A percentile compares a stretch with the other conserved stretches of the same genome.
These are phyloP conservation scores for Lactuca saligna DNA, from an alignment of 129 eudicot genomes.

Conservation along the genomic window DNA sequence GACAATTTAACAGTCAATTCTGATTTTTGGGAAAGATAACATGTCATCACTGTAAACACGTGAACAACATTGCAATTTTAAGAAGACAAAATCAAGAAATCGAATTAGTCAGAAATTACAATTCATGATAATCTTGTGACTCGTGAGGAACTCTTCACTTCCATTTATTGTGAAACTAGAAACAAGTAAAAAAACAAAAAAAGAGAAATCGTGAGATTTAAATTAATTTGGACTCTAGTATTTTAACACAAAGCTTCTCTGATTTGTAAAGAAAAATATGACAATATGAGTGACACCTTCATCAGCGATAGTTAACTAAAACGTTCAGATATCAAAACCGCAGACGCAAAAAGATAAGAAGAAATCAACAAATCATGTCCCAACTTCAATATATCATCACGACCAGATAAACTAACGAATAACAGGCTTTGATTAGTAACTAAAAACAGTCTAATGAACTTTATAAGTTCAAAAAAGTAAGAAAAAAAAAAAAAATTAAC, in stretches of 20 bases:
- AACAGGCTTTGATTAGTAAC: conserved; percentile 20
- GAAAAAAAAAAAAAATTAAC: background rate
- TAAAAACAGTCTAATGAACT: conserved; percentile 20
- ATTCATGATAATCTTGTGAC: background rate
- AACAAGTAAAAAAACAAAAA: background rate
- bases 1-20: background rate
- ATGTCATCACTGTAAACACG: background rate
- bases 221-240: background rate
- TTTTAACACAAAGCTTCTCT: conserved; percentile 24
- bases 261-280: conserved; percentile 31
- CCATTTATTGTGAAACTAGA: background rate
- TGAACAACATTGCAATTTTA: background rate
- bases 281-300: conserved; percentile 25
- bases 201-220: background rate
- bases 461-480: conserved; percentile 4
- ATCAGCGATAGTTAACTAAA: conserved; percentile 51
- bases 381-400: conserved; percentile 15
- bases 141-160: background rate
- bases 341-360: conserved; percentile 22
- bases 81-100: background rate
- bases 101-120: background rate
- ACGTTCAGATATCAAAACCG: conserved; percentile 42
- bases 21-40: background rate
- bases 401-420: background rate
- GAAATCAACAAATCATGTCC: conserved; percentile 15